A percentile compares a stretch with the other conserved stretches of the same genome.
These are phyloP conservation scores for Aspergillus cejpii DNA, from an alignment of 2,329 filamentous ascomycete genomes.

Conservation along the genomic window DNA sequence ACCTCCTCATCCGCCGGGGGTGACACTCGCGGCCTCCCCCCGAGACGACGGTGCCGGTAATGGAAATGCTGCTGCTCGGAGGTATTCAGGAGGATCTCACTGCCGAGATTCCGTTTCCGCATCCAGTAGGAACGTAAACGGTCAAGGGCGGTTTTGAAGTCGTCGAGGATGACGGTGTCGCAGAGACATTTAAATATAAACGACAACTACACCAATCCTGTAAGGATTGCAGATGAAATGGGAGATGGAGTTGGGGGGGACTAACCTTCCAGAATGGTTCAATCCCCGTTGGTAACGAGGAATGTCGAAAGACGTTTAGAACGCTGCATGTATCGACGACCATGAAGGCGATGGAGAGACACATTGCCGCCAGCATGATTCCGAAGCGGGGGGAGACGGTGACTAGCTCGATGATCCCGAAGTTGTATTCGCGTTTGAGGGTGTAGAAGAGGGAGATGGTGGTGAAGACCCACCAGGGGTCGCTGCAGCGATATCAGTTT, in stretches of 20 bases:
- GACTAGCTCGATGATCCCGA: slow-evolving; percentile 52
- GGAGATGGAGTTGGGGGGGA: background rate
- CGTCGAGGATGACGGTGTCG: slow-evolving; percentile 60
- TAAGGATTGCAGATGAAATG: background rate
- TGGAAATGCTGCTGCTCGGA: background rate
- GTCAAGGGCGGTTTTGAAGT: slow-evolving; percentile 57
- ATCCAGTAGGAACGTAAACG: slow-evolving; percentile 31
- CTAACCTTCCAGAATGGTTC: slow-evolving; percentile 57
- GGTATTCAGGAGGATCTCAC: slow-evolving; percentile 13
- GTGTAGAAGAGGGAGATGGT: slow-evolving; percentile 55
- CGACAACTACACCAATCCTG: slow-evolving; percentile 38
- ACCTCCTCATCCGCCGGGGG: background rate
- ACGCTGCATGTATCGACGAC: slow-evolving; percentile 57
- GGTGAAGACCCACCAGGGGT: slow-evolving; percentile 64
- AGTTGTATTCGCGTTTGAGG: slow-evolving; percentile 56
- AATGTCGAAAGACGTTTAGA: slow-evolving; percentile 41
- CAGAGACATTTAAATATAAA: slow-evolving; percentile 63
- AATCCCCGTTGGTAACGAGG: slow-evolving; percentile 47
- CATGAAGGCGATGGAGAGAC: slow-evolving; percentile 55
- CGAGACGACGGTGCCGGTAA: background rate
- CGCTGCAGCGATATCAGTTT: slow-evolving; percentile 38
- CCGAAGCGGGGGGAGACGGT: slow-evolving; percentile 58
- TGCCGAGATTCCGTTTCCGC: slow-evolving; percentile 20
- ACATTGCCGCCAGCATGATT: slow-evolving; percentile 56
- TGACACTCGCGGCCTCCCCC: background rate